Base-by-base conservation (phyloP, 768 basidiomycete species). In the Lactifluus piperatus region DNA sequence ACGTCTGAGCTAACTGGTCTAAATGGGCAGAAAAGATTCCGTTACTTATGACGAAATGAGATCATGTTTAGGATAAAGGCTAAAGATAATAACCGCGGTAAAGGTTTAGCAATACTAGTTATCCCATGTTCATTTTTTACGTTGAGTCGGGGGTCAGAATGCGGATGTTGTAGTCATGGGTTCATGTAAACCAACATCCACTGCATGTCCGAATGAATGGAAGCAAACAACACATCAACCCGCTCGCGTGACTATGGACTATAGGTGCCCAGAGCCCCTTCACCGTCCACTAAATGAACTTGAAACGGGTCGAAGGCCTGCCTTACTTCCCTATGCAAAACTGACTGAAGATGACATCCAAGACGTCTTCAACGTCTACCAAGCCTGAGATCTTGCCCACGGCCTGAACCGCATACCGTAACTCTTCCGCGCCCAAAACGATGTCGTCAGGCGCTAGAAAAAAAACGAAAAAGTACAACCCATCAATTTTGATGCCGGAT, bases 321-420 rank as follows among this genome's bases (percentile, higher is more conserved):
- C n/a, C n/a, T n/a, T 49, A 62, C 54, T 62, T 63, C 50, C 62
- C 60, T 32, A 63, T 63, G 68, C 93, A 95, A 70, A 95, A 95
- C 51, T 89, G 86, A 34, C 78, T 76, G 68, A 95, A 95, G 26
- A 95, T 79, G 20, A 81, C 80, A 58, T 92, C 91, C 22, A 95
- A 70, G 8, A 94, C 76, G 59, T 94, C 91, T 66, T 95, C 93
- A 13, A 85, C 82, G 47, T 85, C 85, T 56, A 95, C 85, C 8
- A 79, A 68, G 4, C 93, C 92, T 2, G 86, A 84, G n/a, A 94
- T 83, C 58, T 83, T 82, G 1, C 90, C 92, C n/a, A 95, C 79
- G 4, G 90, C 85, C 58, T 81, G 80, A 0, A 86, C 84, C 2
- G 91, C 93, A 68, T 93, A 91, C 26, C 93, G 82, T 26, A 95